Conservation (phyloP, 352 stramenopile genomes). For the Phytophthora sp. region DNA sequence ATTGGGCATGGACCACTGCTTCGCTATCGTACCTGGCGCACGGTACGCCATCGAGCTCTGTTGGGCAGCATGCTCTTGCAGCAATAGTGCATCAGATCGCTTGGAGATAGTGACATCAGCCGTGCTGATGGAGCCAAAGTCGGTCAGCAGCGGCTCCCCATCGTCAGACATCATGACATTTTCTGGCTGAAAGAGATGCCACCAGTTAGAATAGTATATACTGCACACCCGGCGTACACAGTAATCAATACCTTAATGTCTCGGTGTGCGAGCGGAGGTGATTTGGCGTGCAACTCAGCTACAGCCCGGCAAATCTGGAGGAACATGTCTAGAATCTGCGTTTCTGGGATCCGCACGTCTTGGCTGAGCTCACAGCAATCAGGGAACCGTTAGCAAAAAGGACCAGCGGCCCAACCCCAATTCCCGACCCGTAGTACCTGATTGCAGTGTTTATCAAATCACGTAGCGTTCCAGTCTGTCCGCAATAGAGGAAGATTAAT, state of each 20-base stretch:
- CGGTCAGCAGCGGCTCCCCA: constrained; percentile 85
- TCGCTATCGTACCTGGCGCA: constrained; percentile 62
- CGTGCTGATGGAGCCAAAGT: constrained; percentile 83
- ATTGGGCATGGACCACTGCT: not conserved
- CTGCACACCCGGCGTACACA: not conserved
- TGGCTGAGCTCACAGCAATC: constrained; percentile 19
- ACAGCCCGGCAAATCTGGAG: constrained; percentile 84
- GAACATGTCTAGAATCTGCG: constrained; percentile 82
- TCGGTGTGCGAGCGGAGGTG: constrained; percentile 78
- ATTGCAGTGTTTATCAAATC: constrained; percentile 83
- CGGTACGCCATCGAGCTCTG: constrained; percentile 89
- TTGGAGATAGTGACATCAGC: constrained; percentile 72
- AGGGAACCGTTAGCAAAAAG: not conserved
- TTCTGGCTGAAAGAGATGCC: constrained; percentile 61
- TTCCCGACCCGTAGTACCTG: constrained; percentile 33
- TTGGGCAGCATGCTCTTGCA: constrained; percentile 86
- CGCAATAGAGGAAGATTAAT: constrained; percentile 13
- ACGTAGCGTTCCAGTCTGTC: constrained; percentile 80
- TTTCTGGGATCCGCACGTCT: constrained; percentile 65
- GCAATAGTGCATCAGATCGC: constrained; percentile 76
- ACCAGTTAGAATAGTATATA: constrained; percentile 5
- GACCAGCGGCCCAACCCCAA: not conserved
- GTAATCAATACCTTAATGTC: constrained; percentile 79
- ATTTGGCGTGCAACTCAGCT: constrained; percentile 72
- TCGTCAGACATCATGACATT: constrained; percentile 86